Base-by-base conservation (phyloP, 768 basidiomycete species). In the Chiua virens region DNA sequence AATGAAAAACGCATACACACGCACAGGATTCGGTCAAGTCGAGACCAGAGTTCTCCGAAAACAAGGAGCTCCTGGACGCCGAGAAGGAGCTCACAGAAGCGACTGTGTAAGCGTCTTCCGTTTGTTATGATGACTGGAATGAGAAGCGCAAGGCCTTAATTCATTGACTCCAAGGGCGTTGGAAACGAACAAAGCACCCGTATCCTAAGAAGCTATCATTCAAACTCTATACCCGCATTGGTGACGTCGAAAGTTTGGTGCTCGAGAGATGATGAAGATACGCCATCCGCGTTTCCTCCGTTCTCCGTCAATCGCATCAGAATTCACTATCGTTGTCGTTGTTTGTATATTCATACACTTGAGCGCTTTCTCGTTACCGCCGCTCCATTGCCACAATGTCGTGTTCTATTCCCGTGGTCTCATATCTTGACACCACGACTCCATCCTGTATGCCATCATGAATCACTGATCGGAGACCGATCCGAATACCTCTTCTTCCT, bases 71-170 rank as follows among this genome's bases (percentile, higher is more conserved):
- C 51, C 48, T 73, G 50, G 76, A 79, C 39, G 89, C 89, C 32
- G 78, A 87, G 64, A 78, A 77, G 53, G 67, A 74, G 18, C 61
- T 91, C 51, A 75, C 79, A 61, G 74, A 74, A 59, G 79, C 79
- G 50, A 76, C 73, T 60, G 57, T 72, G 50, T 85, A 73, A 72
- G 43, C 54, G 52, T 42, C 43, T 50, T 32, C 32, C 14, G 11
- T 15, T 34, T 34, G 14, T 15, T 34, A 34, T 34, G 2, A 34
- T 6, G 32, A 14, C 13, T 13, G 32, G 15, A 34, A 34, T 34
- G 32, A 34, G 32, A 34, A 34, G 3, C 32, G 32, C 32, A 34
- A 34, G 32, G 32, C 23, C 38, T 50, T 54, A 41, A 56, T 67
- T 55, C 53, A 57, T 63, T 40, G 13, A 34, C 32, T 34, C 14